phyloP scores from a whole-genome alignment of 2,329 filamentous ascomycete species.

The Xylariales sp. region DNA sequence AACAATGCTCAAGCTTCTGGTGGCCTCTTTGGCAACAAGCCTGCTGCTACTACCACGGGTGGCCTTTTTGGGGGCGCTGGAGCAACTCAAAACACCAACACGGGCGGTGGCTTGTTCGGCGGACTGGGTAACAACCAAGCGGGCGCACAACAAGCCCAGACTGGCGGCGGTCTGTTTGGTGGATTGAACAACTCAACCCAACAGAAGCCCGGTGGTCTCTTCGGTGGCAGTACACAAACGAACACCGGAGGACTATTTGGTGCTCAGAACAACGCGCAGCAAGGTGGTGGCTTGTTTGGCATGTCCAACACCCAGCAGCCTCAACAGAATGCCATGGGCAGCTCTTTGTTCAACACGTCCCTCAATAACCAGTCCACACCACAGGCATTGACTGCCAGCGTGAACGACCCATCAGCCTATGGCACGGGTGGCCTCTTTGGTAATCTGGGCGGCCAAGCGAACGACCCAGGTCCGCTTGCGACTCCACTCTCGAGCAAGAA shows the following conservation, averaged over 20 bases:
- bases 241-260: constrained; percentile 52
- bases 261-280: constrained; percentile 38
- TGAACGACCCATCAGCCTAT: constrained; percentile 82
- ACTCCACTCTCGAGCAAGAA: constrained; percentile 76
- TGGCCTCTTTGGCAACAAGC: constrained; percentile 40
- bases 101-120: constrained; percentile 50
- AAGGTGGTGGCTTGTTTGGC: constrained; percentile 41
- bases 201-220: constrained; percentile 46
- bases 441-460: constrained; percentile 52
- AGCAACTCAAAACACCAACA: constrained; percentile 27
- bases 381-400: constrained; percentile 70
- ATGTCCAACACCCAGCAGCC: constrained; percentile 43
- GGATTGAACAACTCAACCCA: constrained; percentile 42
- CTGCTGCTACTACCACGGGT: constrained; percentile 22
- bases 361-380: constrained; percentile 47
- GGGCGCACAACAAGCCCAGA: constrained; percentile 29
- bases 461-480: constrained; percentile 81
- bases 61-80: constrained; percentile 40
- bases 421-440: constrained; percentile 84
- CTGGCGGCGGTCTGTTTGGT: constrained; percentile 43
- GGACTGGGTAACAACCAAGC: constrained; percentile 30
- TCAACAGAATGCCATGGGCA: constrained; percentile 38
- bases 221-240: constrained; percentile 40
- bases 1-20: constrained; percentile 27
- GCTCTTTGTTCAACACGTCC: constrained; percentile 56